Conservation (phyloP, 2,329 filamentous ascomycete species). For the Pestalotiopsis sp. region DNA sequence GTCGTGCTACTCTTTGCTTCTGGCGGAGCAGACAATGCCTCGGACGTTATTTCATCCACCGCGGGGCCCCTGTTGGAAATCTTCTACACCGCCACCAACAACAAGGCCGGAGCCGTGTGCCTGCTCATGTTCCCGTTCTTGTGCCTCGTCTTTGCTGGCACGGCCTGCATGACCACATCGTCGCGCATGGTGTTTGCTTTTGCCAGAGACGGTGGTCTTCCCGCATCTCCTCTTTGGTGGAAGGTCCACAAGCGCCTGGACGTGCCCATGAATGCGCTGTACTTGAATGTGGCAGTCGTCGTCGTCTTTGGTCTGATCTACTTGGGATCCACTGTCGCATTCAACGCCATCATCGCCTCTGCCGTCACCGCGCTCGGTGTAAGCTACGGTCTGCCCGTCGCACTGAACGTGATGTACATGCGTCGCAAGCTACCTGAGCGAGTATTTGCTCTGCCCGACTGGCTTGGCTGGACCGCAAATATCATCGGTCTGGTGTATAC, state of each 20-base stretch:
- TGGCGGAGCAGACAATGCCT: conserved; percentile 49
- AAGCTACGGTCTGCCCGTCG: conserved; percentile 74
- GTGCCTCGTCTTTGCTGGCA: conserved; percentile 66
- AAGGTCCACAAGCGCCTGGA: conserved; percentile 54
- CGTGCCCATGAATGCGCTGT: conserved; percentile 68
- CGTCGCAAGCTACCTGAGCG: conserved; percentile 66
- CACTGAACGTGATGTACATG: conserved; percentile 69
- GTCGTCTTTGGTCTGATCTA: conserved; percentile 72
- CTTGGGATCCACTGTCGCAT: conserved; percentile 67
- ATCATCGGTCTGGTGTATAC: conserved; percentile 65
- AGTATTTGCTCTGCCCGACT: conserved; percentile 56
- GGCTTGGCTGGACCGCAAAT: conserved; percentile 65
- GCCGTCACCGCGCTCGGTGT: conserved; percentile 73
- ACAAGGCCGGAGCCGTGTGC: conserved; percentile 62
- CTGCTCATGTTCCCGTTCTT: conserved; percentile 67
- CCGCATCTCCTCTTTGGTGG: conserved; percentile 43
- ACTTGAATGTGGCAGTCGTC: conserved; percentile 61
- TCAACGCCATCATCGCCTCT: conserved; percentile 72
- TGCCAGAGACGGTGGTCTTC: conserved; percentile 68
- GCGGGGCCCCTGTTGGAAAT: conserved; percentile 65
- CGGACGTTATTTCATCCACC: conserved; percentile 51
- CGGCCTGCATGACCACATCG: conserved; percentile 66
- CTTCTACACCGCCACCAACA: conserved; percentile 63
- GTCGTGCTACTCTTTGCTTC: conserved; percentile 66
- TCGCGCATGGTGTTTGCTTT: conserved; percentile 71